Conservation (phyloP, 331 rosid species). For the Pyrus hybrid region DNA sequence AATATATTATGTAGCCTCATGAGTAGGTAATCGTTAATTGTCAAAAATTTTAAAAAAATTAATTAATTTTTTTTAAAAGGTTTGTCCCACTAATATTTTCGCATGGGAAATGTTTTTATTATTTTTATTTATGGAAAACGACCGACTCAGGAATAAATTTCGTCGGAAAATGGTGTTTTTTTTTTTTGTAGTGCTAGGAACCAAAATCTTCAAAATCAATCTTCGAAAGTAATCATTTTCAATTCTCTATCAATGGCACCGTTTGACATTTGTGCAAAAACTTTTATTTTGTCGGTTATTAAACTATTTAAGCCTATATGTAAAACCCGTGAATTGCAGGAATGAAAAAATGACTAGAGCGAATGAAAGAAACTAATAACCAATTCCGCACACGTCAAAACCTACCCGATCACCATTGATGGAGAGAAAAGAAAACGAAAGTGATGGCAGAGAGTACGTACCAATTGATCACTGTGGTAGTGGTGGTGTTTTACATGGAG, state of each 20-base stretch:
- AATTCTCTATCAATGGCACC: background rate
- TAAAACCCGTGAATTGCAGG: background rate
- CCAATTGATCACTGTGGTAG: background rate
- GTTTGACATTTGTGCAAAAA: background rate
- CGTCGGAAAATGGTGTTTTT: too few species aligned
- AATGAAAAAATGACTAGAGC: background rate
- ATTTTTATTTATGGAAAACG: too few species aligned
- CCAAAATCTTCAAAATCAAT: background rate
- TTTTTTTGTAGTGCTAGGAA: too few species aligned
- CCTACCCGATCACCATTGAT: background rate
- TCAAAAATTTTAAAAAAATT: too few species aligned
- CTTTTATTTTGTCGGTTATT: background rate
- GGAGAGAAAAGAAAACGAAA: background rate
- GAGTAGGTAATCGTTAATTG: background rate
- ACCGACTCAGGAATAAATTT: too few species aligned
- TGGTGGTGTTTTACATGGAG: conserved; percentile 5
- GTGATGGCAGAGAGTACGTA: background rate
- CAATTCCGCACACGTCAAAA: background rate
- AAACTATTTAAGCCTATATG: too few species aligned
- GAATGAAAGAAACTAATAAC: background rate
- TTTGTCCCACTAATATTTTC: too few species aligned
- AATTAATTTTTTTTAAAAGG: too few species aligned
- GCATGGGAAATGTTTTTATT: too few species aligned
- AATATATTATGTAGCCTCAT: background rate
- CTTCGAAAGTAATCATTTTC: too few species aligned